Conservation (phyloP, 1,284 basidiomycete species). For the Kalmanozyma brasiliensis region DNA sequence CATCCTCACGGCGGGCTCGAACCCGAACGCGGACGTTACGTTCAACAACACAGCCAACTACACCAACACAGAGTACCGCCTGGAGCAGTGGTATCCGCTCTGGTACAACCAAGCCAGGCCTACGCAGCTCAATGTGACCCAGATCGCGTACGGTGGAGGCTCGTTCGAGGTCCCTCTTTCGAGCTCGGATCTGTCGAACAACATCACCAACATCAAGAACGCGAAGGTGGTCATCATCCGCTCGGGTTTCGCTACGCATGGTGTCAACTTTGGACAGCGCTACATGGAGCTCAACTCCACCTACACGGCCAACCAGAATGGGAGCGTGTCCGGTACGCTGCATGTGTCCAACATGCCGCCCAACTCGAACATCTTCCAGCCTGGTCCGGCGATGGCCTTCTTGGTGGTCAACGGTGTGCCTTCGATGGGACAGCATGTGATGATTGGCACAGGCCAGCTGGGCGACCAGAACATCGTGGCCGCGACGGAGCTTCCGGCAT, state of each 20-base stretch:
- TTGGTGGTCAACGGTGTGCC: conserved; percentile 77
- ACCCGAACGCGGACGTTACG: conserved; percentile 83
- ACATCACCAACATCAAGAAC: conserved; percentile 70
- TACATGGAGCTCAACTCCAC: conserved; percentile 74
- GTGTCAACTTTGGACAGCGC: conserved; percentile 69
- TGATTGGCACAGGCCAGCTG: conserved; percentile 53
- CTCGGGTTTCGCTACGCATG: conserved; percentile 64
- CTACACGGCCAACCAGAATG: conserved; percentile 81
- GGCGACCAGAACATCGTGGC: conserved; percentile 34
- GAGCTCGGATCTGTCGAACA: conserved; percentile 46
- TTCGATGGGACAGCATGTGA: conserved; percentile 74
- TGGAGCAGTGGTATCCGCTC: conserved; percentile 79
- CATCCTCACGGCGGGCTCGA: conserved; percentile 88
- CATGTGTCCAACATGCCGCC: conserved; percentile 70
- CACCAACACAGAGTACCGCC: conserved; percentile 80
- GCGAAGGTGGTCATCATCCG: conserved; percentile 76
- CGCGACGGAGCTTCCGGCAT: conserved; percentile 25
- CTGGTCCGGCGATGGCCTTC: conserved; percentile 82
- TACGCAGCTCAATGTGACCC: conserved; percentile 77
- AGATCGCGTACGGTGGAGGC: conserved; percentile 84
- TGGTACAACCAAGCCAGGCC: conserved; percentile 74
- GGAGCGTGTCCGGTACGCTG: conserved; percentile 79
- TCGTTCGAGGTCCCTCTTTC: conserved; percentile 75
- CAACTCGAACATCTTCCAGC: conserved; percentile 73
- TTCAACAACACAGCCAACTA: conserved; percentile 46